These are phyloP conservation scores for Heterobasidion irregulare DNA, from an alignment of 1,284 basidiomycete genomes.

Conservation along the genomic window DNA sequence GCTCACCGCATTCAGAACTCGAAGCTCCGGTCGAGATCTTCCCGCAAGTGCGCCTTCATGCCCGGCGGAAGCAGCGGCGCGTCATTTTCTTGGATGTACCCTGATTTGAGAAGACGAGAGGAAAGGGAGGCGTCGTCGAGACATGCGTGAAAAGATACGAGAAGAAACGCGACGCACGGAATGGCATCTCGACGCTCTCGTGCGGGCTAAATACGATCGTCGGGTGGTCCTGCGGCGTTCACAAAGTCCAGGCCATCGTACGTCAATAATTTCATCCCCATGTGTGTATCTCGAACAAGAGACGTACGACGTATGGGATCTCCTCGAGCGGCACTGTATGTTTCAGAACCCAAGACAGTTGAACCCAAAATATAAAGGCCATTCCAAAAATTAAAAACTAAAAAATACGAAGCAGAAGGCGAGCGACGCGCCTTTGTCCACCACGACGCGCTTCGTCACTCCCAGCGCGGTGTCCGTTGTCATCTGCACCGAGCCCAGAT, in stretches of 20 bases:
- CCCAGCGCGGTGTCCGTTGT: conserved; percentile 96
- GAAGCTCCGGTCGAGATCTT: conserved; percentile 83
- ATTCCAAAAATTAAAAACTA: too few species aligned
- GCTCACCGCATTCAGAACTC: conserved; percentile 44
- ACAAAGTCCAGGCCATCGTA: background rate
- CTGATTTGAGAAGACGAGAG: conserved; percentile 24
- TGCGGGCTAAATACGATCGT: conserved; percentile 77
- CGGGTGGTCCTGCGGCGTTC: conserved; percentile 61
- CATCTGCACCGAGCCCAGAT: conserved; percentile 88
- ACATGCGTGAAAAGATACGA: too few species aligned
- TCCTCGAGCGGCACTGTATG: conserved; percentile 50
- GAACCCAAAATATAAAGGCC: too few species aligned
- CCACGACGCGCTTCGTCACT: conserved; percentile 83
- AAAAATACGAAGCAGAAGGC: too few species aligned
- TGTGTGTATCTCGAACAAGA: background rate
- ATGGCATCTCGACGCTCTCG: conserved; percentile 94
- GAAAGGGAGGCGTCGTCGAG: background rate
- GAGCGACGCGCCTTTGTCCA: conserved; percentile 47
- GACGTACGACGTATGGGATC: conserved; percentile 64
- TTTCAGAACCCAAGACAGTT: background rate
- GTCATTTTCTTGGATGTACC: conserved; percentile 47
- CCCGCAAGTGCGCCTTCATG: conserved; percentile 78
- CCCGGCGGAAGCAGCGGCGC: conserved; percentile 67
- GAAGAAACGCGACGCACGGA: conserved; percentile 46
- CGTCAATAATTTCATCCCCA: background rate